These are phyloP conservation scores for Phascolomyces articulosus DNA, from an alignment of 371 early-diverging fungal species.

Conservation along the genomic window DNA sequence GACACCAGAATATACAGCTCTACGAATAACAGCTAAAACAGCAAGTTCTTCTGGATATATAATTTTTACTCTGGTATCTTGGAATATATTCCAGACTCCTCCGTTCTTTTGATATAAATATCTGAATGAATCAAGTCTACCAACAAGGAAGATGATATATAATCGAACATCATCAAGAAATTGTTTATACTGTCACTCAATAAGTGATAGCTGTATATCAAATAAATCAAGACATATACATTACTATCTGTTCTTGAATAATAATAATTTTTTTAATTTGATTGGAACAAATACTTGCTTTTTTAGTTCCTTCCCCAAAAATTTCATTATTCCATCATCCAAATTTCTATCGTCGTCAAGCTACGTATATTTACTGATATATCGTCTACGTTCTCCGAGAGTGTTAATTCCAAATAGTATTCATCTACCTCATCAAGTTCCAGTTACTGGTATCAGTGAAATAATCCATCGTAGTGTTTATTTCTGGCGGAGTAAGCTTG, in stretches of 20 bases:
- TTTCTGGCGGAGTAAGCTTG: conserved; percentile 39
- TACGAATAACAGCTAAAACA: conserved; percentile 50
- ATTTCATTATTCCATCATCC: conserved; percentile 53
- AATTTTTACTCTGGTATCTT: conserved; percentile 26
- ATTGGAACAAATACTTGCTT: conserved; percentile 61
- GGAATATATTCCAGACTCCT: conserved; percentile 34
- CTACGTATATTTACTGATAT: conserved; percentile 24
- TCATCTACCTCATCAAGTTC: conserved; percentile 59
- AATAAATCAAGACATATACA: too few species aligned
- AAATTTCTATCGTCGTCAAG: conserved; percentile 30
- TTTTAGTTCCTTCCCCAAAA: conserved; percentile 51
- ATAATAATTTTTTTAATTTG: background rate
- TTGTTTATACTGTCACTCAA: conserved; percentile 33
- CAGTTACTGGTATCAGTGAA: conserved; percentile 60
- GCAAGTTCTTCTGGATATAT: conserved; percentile 45
- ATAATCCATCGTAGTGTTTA: conserved; percentile 54
- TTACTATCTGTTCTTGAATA: too few species aligned
- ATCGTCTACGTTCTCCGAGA: conserved; percentile 40
- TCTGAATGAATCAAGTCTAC: conserved; percentile 52
- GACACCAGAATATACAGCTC: conserved; percentile 54
- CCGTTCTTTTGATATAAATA: conserved; percentile 46
- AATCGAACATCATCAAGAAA: conserved; percentile 28
- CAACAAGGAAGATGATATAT: conserved; percentile 43
- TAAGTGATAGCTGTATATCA: conserved; percentile 42
- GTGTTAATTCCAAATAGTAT: conserved; percentile 52